These are phyloP conservation scores for Monosporascus sp. DNA, from an alignment of 2,329 filamentous ascomycete genomes.

Conservation along the genomic window DNA sequence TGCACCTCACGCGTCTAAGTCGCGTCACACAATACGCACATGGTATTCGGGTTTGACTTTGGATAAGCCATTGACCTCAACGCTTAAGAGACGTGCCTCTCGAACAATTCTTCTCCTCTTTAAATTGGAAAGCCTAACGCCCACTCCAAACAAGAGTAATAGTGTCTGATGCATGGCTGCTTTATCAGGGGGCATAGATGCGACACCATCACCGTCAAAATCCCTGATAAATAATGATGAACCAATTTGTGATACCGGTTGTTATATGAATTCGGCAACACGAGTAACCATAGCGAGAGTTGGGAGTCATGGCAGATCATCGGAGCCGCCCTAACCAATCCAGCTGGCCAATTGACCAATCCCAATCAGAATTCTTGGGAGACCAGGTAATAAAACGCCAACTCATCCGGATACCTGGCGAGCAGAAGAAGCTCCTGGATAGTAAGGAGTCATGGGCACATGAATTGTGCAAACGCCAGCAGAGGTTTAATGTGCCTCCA, in stretches of 20 bases:
- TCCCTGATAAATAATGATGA: not conserved
- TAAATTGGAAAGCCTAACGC: no score
- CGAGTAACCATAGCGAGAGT: not conserved
- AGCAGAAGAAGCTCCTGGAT: conserved; percentile 45
- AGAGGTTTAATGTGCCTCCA: conserved; percentile 28
- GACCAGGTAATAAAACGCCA: conserved; percentile 30
- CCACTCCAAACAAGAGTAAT: no score
- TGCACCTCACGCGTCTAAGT: not conserved
- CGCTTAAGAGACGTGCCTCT: no score
- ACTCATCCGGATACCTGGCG: conserved; percentile 39
- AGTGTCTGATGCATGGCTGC: no score
- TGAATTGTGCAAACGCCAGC: conserved; percentile 10
- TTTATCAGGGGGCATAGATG: no score
- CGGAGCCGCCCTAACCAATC: not conserved
- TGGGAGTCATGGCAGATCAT: not conserved
- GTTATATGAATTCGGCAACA: not conserved
- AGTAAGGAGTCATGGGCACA: conserved; percentile 33
- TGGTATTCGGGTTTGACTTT: no score
- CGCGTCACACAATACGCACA: not conserved
- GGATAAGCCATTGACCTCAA: no score
- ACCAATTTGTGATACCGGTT: not conserved
- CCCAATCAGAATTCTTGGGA: conserved; percentile 19
- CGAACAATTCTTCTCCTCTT: no score
- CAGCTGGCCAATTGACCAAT: conserved; percentile 8
- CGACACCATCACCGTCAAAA: no score